A percentile compares a stretch with the other conserved stretches of the same genome.
Conservation (phyloP, 1,284 basidiomycete genomes). For the Leccinum griseonigrum region DNA sequence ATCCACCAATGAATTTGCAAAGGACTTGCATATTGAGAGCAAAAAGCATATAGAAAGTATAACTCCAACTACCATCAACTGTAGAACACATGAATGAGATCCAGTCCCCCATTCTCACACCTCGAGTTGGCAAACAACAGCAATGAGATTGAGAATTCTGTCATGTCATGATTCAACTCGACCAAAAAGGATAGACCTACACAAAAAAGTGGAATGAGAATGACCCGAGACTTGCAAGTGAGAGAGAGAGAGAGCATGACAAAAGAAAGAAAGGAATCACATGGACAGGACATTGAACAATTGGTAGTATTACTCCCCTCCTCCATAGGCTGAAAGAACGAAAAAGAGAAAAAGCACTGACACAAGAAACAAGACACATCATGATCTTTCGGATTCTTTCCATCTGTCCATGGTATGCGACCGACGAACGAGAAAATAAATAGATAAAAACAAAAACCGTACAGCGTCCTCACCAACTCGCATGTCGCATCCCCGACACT, state of each 20-base stretch:
- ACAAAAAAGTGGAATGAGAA: no score
- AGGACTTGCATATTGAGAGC: no score
- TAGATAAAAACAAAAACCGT: not conserved
- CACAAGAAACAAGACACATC: not conserved
- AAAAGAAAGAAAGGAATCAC: constrained; percentile 4
- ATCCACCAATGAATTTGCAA: no score
- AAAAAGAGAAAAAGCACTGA: not conserved
- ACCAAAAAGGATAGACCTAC: constrained; percentile 37
- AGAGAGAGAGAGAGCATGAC: constrained; percentile 1
- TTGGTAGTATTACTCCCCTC: constrained; percentile 20
- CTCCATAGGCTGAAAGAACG: not conserved
- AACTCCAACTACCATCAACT: no score
- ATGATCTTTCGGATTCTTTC: not conserved
- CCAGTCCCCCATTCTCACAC: no score
- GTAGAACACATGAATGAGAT: not conserved
- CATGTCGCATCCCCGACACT: constrained; percentile 27
- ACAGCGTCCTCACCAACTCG: constrained; percentile 14
- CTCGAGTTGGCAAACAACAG: no score
- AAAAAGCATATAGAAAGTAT: no score
- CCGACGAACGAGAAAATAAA: not conserved
- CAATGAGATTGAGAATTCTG: no score
- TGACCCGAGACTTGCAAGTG: not conserved
- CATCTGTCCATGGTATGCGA: not conserved
- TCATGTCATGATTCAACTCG: not conserved
- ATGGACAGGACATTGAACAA: constrained; percentile 2